Evolutionary conservation across 2,329 filamentous ascomycete species (phyloP).

Genomic region (Scytalidium sp.): DNA sequence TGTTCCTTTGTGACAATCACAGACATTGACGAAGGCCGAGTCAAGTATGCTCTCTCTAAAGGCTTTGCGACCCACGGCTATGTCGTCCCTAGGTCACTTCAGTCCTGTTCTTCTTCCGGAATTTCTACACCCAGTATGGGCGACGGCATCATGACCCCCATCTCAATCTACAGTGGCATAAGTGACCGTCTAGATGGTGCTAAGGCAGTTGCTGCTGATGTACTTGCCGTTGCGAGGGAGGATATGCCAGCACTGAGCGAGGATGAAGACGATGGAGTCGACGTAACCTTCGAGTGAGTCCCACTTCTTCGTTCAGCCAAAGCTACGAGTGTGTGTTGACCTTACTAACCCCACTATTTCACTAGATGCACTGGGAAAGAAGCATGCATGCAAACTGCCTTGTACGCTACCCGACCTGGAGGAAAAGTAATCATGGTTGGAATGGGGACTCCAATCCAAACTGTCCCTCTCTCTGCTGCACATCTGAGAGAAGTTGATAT

Average conservation of each 20-base stretch:
- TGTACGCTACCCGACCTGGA: constrained; percentile 68
- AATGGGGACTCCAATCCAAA: constrained; percentile 76
- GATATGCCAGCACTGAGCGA: constrained; percentile 31
- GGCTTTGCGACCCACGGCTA: constrained; percentile 60
- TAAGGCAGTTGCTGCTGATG: constrained; percentile 45
- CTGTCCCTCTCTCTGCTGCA: constrained; percentile 68
- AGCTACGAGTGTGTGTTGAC: background rate
- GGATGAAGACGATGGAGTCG: constrained; percentile 62
- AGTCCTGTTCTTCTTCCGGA: constrained; percentile 43
- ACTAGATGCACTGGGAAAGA: constrained; percentile 70
- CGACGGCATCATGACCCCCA: constrained; percentile 31
- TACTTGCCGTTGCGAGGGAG: constrained; percentile 35
- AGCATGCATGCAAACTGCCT: constrained; percentile 69
- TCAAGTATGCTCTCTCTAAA: constrained; percentile 55
- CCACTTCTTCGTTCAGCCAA: background rate
- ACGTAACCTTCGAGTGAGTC: constrained; percentile 61
- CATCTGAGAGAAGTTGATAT: constrained; percentile 75
- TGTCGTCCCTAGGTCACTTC: constrained; percentile 45
- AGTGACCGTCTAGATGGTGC: constrained; percentile 48
- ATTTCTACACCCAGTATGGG: constrained; percentile 42
- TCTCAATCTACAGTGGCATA: constrained; percentile 36
- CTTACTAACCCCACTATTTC: background rate
- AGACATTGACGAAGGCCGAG: constrained; percentile 57
- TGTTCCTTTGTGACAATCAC: constrained; percentile 58
- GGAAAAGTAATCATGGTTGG: constrained; percentile 75